phyloP scores from a whole-genome alignment of 306 rosid genomes.

The Fagus sylvatica region DNA sequence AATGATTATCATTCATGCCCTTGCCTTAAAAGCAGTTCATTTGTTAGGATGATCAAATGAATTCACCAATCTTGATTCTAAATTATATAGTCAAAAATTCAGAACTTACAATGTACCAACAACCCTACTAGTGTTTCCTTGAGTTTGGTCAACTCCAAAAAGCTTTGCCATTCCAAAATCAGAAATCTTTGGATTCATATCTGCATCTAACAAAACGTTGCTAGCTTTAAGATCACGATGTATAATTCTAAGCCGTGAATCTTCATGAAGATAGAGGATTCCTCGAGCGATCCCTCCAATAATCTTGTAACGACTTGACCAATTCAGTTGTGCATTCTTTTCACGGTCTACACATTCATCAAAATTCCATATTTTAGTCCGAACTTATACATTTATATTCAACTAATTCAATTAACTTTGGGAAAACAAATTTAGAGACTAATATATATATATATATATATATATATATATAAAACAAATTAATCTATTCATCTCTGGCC shows the following conservation, averaged over 20 bases:
- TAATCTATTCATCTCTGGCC: background rate
- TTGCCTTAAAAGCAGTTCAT: too few species aligned
- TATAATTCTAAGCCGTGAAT: constrained; percentile 38
- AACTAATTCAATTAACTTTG: too few species aligned
- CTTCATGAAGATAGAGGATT: constrained; percentile 39
- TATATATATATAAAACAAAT: background rate
- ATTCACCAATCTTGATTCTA: too few species aligned
- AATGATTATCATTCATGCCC: too few species aligned
- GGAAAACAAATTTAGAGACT: background rate
- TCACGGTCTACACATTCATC: constrained; percentile 19
- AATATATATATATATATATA: too few species aligned
- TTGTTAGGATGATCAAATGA: too few species aligned
- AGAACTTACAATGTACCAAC: constrained; percentile 53
- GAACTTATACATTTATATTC: background rate
- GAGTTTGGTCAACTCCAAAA: constrained; percentile 35
- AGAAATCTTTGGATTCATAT: constrained; percentile 46
- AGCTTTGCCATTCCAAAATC: constrained; percentile 52
- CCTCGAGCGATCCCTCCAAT: constrained; percentile 36
- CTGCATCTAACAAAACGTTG: constrained; percentile 41
- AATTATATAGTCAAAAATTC: too few species aligned
- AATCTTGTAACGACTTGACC: constrained; percentile 40
- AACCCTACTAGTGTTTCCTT: constrained; percentile 35
- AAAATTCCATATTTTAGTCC: background rate
- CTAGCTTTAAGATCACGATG: constrained; percentile 44
- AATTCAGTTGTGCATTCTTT: constrained; percentile 31